These are phyloP conservation scores for Sanghuangporus weigelae DNA, from an alignment of 1,284 basidiomycete species.

Conservation along the genomic window DNA sequence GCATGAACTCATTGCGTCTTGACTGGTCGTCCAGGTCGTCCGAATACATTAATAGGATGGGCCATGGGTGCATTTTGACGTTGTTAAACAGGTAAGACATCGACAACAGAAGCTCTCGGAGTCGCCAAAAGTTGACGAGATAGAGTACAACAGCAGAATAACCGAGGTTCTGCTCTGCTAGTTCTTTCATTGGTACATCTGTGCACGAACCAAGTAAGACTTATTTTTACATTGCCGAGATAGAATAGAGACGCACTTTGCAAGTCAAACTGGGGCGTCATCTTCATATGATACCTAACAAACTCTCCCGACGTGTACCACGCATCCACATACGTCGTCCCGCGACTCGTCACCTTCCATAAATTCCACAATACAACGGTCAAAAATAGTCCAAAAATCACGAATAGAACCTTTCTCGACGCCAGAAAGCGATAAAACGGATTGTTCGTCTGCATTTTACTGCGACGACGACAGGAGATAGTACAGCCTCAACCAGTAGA, in stretches of 20 bases:
- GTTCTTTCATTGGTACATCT: constrained; percentile 8
- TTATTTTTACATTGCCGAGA: not conserved
- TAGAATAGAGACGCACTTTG: not conserved
- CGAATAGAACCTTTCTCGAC: not conserved
- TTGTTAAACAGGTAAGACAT: constrained; percentile 13
- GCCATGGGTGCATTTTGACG: constrained; percentile 16
- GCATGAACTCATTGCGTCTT: constrained; percentile 7
- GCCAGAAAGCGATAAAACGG: not conserved
- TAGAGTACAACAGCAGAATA: constrained; percentile 14
- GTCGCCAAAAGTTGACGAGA: constrained; percentile 12
- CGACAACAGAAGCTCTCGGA: constrained; percentile 11
- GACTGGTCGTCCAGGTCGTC: constrained; percentile 12
- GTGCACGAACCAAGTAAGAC: not conserved
- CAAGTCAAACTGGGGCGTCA: constrained; percentile 7
- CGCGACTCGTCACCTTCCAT: not conserved
- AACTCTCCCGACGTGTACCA: constrained; percentile 11
- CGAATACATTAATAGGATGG: constrained; percentile 13
- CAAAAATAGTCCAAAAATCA: not conserved
- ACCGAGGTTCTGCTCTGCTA: not conserved
- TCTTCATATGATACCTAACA: constrained; percentile 5
- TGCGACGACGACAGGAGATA: not conserved
- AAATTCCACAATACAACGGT: not conserved
- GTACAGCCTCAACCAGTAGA: no score
- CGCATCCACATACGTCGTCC: not conserved
- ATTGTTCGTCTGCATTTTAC: not conserved